Conservation (phyloP, 441 rosid species). For the Mallotus repandus region DNA sequence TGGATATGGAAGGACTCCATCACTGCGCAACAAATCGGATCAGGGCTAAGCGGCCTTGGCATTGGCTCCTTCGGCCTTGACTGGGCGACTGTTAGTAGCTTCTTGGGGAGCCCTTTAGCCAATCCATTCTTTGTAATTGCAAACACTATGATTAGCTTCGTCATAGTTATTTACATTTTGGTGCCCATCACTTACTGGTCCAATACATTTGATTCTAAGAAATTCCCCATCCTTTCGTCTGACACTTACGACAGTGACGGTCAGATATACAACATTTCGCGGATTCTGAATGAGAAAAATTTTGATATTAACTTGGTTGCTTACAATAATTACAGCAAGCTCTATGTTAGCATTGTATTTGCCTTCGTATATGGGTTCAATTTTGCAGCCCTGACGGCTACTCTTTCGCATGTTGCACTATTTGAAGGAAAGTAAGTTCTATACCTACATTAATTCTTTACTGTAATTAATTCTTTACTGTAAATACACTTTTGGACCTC, state of each 20-base stretch:
- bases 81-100: constrained; percentile 68
- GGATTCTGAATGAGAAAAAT: constrained; percentile 43
- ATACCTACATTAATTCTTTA: too few relatives aligned
- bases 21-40: constrained; percentile 64
- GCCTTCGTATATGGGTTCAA: constrained; percentile 63
- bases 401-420: constrained; percentile 71
- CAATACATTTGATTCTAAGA: constrained; percentile 47
- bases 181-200: constrained; percentile 61
- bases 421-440: constrained; percentile 66
- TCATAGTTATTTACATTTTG: constrained; percentile 52
- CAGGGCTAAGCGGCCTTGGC: constrained; percentile 66
- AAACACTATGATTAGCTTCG: constrained; percentile 48
- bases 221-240: constrained; percentile 57
- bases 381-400: constrained; percentile 58
- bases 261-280: constrained; percentile 45
- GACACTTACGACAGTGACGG: constrained; percentile 51
- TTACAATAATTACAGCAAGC: constrained; percentile 67
- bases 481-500: too few relatives aligned
- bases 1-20: constrained; percentile 70
- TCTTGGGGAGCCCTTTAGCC: constrained; percentile 75
- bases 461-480: too few relatives aligned
- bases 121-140: constrained; percentile 59
- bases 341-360: constrained; percentile 61
- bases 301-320: constrained; percentile 45
- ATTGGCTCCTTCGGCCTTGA: constrained; percentile 79